Evolutionary conservation across 768 basidiomycete genomes (phyloP).

Genomic region (Mycena kentingensis): DNA sequence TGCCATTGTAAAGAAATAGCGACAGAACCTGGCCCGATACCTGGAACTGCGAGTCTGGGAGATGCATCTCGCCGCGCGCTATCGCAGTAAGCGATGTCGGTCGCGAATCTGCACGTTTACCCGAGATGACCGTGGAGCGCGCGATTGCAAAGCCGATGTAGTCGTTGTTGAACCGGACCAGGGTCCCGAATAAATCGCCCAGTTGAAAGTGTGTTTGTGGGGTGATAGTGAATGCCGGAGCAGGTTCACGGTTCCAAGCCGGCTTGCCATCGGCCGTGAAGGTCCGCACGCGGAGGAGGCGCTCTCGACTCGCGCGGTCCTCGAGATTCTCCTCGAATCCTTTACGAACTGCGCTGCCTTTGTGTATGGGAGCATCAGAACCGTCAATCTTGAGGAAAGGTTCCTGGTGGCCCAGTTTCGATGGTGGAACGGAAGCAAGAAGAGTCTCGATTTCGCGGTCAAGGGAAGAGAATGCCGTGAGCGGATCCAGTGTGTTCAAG

Average conservation of each 20-base stretch:
- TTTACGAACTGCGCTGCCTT: slow-evolving; percentile 19
- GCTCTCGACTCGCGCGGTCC: slow-evolving; percentile 22
- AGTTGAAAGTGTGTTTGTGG: background rate
- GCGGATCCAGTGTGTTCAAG: background rate
- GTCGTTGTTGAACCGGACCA: background rate
- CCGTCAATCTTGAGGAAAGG: slow-evolving; percentile 3
- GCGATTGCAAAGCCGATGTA: background rate
- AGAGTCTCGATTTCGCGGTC: background rate
- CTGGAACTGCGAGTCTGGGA: background rate
- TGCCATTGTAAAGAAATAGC: background rate
- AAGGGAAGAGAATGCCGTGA: background rate
- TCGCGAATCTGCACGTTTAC: background rate
- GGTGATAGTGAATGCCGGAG: background rate
- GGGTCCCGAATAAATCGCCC: background rate
- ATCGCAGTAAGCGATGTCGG: background rate
- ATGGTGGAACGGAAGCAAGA: slow-evolving; percentile 3
- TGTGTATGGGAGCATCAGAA: slow-evolving; percentile 15
- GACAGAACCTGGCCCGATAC: background rate
- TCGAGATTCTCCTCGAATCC: slow-evolving; percentile 18
- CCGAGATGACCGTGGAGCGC: background rate
- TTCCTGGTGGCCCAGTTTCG: background rate
- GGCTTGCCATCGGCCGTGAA: slow-evolving; percentile 22
- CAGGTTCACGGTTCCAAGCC: background rate
- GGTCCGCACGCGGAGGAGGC: slow-evolving; percentile 23
- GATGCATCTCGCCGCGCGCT: background rate